These are phyloP conservation scores for Rhodotorula sp. DNA, from an alignment of 1,284 basidiomycete species.

Conservation along the genomic window DNA sequence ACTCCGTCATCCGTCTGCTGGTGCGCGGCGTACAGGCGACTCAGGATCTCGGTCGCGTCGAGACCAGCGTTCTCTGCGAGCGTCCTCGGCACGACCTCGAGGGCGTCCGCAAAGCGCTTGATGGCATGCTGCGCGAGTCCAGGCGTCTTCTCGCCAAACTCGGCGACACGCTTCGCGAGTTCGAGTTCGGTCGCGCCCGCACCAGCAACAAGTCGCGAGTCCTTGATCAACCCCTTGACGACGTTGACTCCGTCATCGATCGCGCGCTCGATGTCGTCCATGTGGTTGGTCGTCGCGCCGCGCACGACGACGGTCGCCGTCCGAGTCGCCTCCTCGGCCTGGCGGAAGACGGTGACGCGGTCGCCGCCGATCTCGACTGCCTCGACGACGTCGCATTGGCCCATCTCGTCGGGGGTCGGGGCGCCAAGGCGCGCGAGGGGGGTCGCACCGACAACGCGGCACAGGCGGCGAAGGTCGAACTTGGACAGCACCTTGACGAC, in stretches of 20 bases:
- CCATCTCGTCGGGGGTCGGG: slow-evolving; percentile 94
- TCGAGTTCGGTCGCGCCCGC: slow-evolving; percentile 94
- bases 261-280: slow-evolving; percentile 94
- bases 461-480: slow-evolving; percentile 91
- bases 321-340: slow-evolving; percentile 62
- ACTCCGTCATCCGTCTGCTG: slow-evolving; percentile 67
- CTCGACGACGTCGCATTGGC: slow-evolving; percentile 90
- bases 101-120: slow-evolving; percentile 80
- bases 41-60: slow-evolving; percentile 89
- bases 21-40: slow-evolving; percentile 85
- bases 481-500: slow-evolving; percentile 98
- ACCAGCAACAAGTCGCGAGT: slow-evolving; percentile 85
- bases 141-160: slow-evolving; percentile 81
- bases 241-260: slow-evolving; percentile 97
- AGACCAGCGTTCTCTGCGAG: slow-evolving; percentile 95
- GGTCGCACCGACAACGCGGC: slow-evolving; percentile 92
- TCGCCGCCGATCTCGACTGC: slow-evolving; percentile 96
- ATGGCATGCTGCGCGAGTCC: slow-evolving; percentile 94
- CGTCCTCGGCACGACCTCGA: slow-evolving; percentile 90
- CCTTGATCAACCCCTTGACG: slow-evolving; percentile 88
- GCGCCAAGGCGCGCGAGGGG: slow-evolving; percentile 94
- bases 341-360: slow-evolving; percentile 92
- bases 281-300: slow-evolving; percentile 91
- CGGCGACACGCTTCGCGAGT: slow-evolving; percentile 76
- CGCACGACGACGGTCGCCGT: slow-evolving; percentile 93